Evolutionary conservation across 768 basidiomycete species (phyloP).

Genomic region (Hortiboletus campestris): DNA sequence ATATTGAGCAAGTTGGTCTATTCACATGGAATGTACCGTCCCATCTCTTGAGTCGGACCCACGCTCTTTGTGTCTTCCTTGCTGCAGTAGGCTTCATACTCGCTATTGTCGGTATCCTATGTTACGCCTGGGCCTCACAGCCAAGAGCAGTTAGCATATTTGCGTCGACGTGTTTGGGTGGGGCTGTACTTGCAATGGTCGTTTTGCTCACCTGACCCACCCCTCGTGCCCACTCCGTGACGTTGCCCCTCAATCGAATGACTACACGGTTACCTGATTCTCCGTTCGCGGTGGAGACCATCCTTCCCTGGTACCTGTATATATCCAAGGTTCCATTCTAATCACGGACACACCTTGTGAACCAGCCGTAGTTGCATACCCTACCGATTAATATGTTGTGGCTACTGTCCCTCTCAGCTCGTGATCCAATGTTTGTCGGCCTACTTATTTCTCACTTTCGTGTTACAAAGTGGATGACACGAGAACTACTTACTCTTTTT

Average conservation of each 20-base stretch:
- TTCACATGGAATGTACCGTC: constrained; percentile 39
- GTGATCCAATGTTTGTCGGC: too few relatives aligned
- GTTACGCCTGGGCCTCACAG: constrained; percentile 51
- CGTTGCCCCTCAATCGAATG: not conserved
- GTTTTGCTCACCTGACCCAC: constrained; percentile 9
- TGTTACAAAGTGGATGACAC: too few relatives aligned
- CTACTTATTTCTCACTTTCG: too few relatives aligned
- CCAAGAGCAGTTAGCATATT: constrained; percentile 46
- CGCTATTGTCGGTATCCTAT: constrained; percentile 48
- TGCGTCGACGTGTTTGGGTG: constrained; percentile 38
- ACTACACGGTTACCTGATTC: not conserved
- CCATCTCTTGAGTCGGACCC: constrained; percentile 49
- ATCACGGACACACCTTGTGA: not conserved
- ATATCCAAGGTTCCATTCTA: not conserved
- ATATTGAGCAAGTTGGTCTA: constrained; percentile 50
- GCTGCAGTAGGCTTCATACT: constrained; percentile 49
- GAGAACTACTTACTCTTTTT: too few relatives aligned
- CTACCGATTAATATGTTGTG: not conserved
- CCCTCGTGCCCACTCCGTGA: not conserved
- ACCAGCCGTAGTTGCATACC: not conserved
- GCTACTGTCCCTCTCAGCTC: too few relatives aligned
- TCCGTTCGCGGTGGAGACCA: not conserved
- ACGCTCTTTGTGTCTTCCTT: constrained; percentile 47
- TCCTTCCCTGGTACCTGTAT: not conserved
- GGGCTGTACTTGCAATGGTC: constrained; percentile 30